phyloP scores from a whole-genome alignment of 2,329 filamentous ascomycete genomes.

The Aspergillus pseudoterreus region DNA sequence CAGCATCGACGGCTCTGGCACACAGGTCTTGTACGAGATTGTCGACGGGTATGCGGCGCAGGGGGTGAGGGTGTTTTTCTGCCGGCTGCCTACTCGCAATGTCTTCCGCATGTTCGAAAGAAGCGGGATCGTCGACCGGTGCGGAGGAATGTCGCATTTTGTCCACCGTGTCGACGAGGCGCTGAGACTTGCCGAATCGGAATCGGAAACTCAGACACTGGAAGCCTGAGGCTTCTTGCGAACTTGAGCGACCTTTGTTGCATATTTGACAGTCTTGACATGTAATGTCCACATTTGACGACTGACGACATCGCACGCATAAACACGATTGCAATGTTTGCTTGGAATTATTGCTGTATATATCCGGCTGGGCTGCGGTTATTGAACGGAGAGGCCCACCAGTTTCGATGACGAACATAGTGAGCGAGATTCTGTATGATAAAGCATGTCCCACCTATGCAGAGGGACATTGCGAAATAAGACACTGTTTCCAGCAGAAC shows the following conservation, averaged over 20 bases:
- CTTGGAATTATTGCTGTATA: neutral
- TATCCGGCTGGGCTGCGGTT: neutral
- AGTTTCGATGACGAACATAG: too few relatives aligned
- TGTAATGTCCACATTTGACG: slow-evolving; percentile 3
- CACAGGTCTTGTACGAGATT: slow-evolving; percentile 88
- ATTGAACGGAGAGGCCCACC: neutral
- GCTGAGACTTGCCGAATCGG: slow-evolving; percentile 73
- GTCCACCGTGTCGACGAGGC: slow-evolving; percentile 82
- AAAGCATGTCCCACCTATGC: neutral
- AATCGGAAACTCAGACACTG: slow-evolving; percentile 59
- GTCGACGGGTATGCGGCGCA: slow-evolving; percentile 73
- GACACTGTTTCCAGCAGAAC: neutral
- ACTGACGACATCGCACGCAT: slow-evolving; percentile 5
- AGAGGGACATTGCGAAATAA: too few relatives aligned
- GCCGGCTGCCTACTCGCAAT: slow-evolving; percentile 50
- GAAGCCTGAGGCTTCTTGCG: slow-evolving; percentile 22
- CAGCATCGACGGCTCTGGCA: slow-evolving; percentile 85
- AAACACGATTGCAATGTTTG: neutral
- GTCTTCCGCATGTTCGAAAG: slow-evolving; percentile 71
- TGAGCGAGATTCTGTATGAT: neutral
- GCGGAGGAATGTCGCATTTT: slow-evolving; percentile 74
- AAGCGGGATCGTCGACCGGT: slow-evolving; percentile 80
- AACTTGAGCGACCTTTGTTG: neutral
- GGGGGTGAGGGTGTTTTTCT: slow-evolving; percentile 60
- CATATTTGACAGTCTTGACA: neutral